A percentile compares a stretch with the other conserved stretches of the same genome.
Evolutionary conservation across 2,329 filamentous ascomycete genomes (phyloP).

Genomic region (Fusarium sp.): DNA sequence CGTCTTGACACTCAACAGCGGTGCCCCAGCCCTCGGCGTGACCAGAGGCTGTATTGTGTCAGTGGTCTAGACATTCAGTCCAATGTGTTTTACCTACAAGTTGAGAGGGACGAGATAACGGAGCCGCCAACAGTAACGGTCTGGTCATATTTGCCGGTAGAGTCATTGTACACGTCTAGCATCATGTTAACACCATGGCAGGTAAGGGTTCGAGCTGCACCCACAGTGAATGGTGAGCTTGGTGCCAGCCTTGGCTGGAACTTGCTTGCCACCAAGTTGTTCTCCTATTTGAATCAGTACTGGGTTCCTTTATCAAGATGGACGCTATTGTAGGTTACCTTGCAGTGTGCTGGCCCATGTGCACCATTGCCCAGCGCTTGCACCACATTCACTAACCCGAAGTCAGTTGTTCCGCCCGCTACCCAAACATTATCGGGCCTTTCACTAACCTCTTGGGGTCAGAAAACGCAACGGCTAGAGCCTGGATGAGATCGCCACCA

Average conservation of each 20-base stretch:
- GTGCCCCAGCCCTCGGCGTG: conserved; percentile 31
- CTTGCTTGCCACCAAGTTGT: conserved; percentile 25
- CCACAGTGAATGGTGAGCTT: conserved; percentile 28
- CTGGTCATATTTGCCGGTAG: conserved; percentile 29
- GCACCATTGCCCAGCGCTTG: conserved; percentile 28
- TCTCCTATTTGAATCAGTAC: not conserved
- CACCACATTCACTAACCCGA: conserved; percentile 21
- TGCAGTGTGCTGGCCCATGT: conserved; percentile 31
- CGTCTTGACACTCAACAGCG: conserved; percentile 34
- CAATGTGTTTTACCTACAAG: not conserved
- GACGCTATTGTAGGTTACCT: not conserved
- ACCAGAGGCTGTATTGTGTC: conserved; percentile 16
- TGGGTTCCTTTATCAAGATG: accelerated
- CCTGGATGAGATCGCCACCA: conserved; percentile 25
- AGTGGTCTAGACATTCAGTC: accelerated
- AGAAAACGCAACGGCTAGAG: conserved; percentile 30
- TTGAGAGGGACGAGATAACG: conserved; percentile 23
- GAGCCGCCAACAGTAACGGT: conserved; percentile 11
- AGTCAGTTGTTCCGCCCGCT: not conserved
- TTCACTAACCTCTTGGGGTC: conserved; percentile 11
- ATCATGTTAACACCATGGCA: not conserved
- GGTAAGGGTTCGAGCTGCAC: not conserved
- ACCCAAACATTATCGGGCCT: accelerated
- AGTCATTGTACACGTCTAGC: conserved; percentile 28
- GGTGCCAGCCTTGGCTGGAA: conserved; percentile 20